phyloP scores from a whole-genome alignment of 2,329 filamentous ascomycete genomes.

The Aspergillus ustus region DNA sequence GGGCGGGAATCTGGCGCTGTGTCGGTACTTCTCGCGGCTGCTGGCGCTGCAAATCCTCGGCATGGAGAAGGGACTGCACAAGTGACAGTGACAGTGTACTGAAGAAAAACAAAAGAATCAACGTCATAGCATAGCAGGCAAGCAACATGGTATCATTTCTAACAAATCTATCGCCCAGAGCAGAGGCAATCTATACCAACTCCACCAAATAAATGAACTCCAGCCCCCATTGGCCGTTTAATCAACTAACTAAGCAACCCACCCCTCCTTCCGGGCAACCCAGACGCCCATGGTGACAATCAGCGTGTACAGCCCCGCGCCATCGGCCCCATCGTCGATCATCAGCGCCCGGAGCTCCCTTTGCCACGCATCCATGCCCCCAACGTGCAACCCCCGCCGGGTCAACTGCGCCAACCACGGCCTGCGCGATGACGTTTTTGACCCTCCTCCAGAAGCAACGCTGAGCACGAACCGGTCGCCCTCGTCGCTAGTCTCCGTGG shows the following conservation, averaged over 20 bases:
- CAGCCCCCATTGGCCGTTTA: conserved; percentile 1
- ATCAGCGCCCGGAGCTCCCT: conserved; percentile 27
- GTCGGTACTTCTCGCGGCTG: conserved; percentile 63
- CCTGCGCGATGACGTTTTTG: conserved; percentile 2
- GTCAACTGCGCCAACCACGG: conserved; percentile 25
- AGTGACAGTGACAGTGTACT: background rate
- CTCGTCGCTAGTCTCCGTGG: background rate
- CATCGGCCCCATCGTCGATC: conserved; percentile 14
- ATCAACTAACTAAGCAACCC: conserved; percentile 21
- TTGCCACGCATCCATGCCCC: conserved; percentile 31
- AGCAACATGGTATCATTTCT: background rate
- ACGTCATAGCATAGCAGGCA: conserved; percentile 15
- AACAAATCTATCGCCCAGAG: background rate
- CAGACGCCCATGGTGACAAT: conserved; percentile 38
- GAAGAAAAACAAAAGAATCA: background rate
- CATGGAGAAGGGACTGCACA: conserved; percentile 35
- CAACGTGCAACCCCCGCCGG: conserved; percentile 29
- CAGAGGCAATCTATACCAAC: background rate
- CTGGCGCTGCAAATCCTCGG: conserved; percentile 58
- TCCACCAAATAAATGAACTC: background rate
- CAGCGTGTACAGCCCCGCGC: conserved; percentile 34
- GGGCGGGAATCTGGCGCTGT: conserved; percentile 67
- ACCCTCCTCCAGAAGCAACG: conserved; percentile 6
- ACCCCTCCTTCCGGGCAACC: conserved; percentile 35
- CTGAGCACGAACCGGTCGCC: conserved; percentile 21